These are phyloP conservation scores for Trifolium fragiferum DNA, from an alignment of 306 rosid genomes.

Conservation along the genomic window DNA sequence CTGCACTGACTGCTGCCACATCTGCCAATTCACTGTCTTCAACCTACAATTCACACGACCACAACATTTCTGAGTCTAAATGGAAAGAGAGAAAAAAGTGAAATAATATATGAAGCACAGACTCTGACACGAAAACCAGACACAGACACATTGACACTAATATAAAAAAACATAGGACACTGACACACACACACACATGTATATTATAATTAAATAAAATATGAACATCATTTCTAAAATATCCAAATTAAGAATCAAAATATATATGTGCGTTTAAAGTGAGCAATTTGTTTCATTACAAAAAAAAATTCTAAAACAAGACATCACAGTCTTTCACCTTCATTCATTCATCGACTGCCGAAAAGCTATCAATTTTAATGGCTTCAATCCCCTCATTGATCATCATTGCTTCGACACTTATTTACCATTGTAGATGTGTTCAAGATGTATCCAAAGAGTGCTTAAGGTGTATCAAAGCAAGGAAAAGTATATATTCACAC, in stretches of 20 bases:
- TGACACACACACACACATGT: too few species aligned
- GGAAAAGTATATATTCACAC: not conserved
- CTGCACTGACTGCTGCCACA: slow-evolving; percentile 99
- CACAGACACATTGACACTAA: not conserved
- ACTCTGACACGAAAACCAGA: not conserved
- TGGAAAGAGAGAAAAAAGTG: not conserved
- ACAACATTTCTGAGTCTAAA: slow-evolving; percentile 4
- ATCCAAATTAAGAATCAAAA: not conserved
- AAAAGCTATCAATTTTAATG: not conserved
- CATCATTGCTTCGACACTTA: not conserved
- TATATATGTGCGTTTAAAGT: not conserved
- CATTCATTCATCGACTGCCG: not conserved
- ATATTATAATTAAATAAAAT: not conserved
- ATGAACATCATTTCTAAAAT: not conserved
- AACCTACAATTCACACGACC: slow-evolving; percentile 62
- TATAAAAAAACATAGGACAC: too few species aligned
- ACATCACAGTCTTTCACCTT: not conserved
- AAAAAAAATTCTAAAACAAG: not conserved
- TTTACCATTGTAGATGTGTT: not conserved
- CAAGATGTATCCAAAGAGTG: not conserved
- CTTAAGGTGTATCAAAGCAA: not conserved
- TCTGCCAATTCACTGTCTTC: slow-evolving; percentile 97
- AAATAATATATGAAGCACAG: not conserved
- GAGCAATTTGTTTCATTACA: not conserved
- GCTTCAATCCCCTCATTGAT: not conserved